Evolutionary conservation across 139 green algal species (phyloP), one percentile per base, ranked within the genome.

Genomic region (Tetraselmis chui): DNA sequence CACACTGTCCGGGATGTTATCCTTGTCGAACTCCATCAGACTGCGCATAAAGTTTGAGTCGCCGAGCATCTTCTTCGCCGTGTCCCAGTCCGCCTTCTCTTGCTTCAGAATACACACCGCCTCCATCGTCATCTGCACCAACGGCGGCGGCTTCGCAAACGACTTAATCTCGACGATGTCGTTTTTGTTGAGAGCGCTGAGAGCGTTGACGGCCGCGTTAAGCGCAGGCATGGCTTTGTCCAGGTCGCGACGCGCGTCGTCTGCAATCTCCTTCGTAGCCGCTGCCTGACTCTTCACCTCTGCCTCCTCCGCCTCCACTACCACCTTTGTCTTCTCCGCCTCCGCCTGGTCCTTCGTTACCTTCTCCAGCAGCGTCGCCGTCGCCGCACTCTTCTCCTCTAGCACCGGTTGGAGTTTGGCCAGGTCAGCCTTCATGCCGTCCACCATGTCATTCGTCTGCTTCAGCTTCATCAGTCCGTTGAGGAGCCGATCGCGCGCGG

Each of bases 31-130:
- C 30, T 96, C 89, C 78, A 86, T 78, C 18, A 95, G 87, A 28
- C 83, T 88, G 25, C 82, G 85, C 85, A 97, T 92, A 92, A 97
- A 97, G 79, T 88, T 89, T 25, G 83, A 84, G 79, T 95, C 92
- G 23, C 79, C 59, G 45, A 97, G 87, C 82, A 95, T 77, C 30
- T 88, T 89, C 89, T 95, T 97, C 29, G 92, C 91, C 45, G 89
- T 92, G 87, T 95, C 93, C 93, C 93, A 97, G 83, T 95, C 92
- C 5, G 93, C 85, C 86, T 94, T 94, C 87, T 97, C 91, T 29
- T 89, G 78, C 59, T 86, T 74, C 29, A 89, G 82, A 1, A 83
- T 83, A 80, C 81, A 88, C 80, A 91, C 83, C 28, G 92, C 93
- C 85, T 97, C 93, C 91, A 97, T 85, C 2, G 82, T 87, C 31